Evolutionary conservation across 2,329 filamentous ascomycete genomes (phyloP).

Genomic region (Pseudocercospora fuligena): DNA sequence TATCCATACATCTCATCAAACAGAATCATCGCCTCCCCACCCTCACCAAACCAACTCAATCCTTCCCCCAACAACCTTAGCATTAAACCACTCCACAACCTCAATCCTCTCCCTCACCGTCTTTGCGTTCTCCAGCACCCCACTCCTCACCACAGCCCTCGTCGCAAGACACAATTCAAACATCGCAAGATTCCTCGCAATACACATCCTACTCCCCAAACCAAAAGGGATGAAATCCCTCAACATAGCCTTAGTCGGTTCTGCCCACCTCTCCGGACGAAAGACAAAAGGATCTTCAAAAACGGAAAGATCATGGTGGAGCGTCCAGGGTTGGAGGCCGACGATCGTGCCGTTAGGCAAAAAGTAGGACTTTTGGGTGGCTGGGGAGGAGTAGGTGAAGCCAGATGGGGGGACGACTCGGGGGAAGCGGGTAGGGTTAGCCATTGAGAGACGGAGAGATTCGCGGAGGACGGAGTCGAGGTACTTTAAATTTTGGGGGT

Average conservation of each 20-base stretch:
- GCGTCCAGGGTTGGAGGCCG: conserved; percentile 50
- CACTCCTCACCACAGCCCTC: conserved; percentile 49
- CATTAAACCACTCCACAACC: conserved; percentile 63
- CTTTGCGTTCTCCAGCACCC: conserved; percentile 52
- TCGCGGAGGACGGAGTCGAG: conserved; percentile 57
- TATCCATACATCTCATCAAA: too few species aligned
- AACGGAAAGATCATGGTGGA: conserved; percentile 52
- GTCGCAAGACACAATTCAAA: conserved; percentile 51
- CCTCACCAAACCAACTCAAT: conserved; percentile 47
- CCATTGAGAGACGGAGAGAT: conserved; percentile 56
- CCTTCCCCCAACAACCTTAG: conserved; percentile 55
- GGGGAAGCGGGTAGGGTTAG: conserved; percentile 57
- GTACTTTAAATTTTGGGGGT: conserved; percentile 48
- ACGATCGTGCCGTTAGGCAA: conserved; percentile 52
- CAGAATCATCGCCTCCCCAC: too few species aligned
- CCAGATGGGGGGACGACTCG: conserved; percentile 52
- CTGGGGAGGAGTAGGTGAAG: conserved; percentile 37
- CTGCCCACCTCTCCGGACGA: conserved; percentile 56
- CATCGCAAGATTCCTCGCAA: conserved; percentile 56
- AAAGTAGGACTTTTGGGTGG: conserved; percentile 24
- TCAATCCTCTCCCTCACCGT: conserved; percentile 50
- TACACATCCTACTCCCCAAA: conserved; percentile 54
- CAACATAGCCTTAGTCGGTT: conserved; percentile 45
- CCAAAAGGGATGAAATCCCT: conserved; percentile 57
- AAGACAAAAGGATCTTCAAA: conserved; percentile 53